Percentiles rank a stretch among this genome's conserved stretches.
These are phyloP conservation scores for Pouteria campechiana DNA, from an alignment of 179 eudicot genomes.

Conservation along the genomic window DNA sequence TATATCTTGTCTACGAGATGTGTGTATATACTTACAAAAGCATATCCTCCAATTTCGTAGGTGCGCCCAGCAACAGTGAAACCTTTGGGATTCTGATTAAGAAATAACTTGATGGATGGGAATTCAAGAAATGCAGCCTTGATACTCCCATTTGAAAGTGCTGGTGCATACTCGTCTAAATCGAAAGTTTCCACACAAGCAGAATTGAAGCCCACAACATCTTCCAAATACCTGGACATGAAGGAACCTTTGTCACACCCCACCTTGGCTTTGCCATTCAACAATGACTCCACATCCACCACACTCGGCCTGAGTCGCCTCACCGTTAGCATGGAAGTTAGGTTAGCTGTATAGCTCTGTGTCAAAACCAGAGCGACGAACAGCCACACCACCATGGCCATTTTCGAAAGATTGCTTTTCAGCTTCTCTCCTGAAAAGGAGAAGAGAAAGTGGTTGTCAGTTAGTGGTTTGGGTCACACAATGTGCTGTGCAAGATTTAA, in stretches of 20 bases:
- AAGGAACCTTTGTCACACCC: slow-evolving; percentile 18
- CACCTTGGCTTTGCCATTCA: slow-evolving; percentile 11
- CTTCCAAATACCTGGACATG: slow-evolving; percentile 8
- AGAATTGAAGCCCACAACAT: slow-evolving; percentile 10
- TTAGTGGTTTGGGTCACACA: too few species aligned
- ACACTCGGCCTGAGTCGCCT: slow-evolving; percentile 19
- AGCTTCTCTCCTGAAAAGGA: slow-evolving; percentile 16
- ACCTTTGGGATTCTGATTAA: slow-evolving; percentile 22
- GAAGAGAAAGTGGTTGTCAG: too few species aligned
- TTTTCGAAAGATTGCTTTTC: slow-evolving; percentile 21
- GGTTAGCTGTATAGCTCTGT: slow-evolving; percentile 37
- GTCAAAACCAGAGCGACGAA: slow-evolving; percentile 29
- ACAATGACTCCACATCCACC: slow-evolving; percentile 13
- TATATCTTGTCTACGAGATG: too few species aligned
- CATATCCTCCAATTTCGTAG: slow-evolving; percentile 28
- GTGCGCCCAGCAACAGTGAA: slow-evolving; percentile 15
- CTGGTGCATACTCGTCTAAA: slow-evolving; percentile 5
- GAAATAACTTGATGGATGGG: slow-evolving; percentile 15
- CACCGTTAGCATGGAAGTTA: slow-evolving; percentile 37
- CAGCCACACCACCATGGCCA: slow-evolving; percentile 35
- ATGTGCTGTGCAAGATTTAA: too few species aligned
- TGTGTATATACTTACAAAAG: slow-evolving; percentile 18
- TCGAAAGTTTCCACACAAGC: slow-evolving; percentile 3
- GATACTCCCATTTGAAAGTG: slow-evolving; percentile 11
- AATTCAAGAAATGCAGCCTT: slow-evolving; percentile 28